Conservation (phyloP, 495 filamentous ascomycete genomes). For the Trypethelium eluteriae region DNA sequence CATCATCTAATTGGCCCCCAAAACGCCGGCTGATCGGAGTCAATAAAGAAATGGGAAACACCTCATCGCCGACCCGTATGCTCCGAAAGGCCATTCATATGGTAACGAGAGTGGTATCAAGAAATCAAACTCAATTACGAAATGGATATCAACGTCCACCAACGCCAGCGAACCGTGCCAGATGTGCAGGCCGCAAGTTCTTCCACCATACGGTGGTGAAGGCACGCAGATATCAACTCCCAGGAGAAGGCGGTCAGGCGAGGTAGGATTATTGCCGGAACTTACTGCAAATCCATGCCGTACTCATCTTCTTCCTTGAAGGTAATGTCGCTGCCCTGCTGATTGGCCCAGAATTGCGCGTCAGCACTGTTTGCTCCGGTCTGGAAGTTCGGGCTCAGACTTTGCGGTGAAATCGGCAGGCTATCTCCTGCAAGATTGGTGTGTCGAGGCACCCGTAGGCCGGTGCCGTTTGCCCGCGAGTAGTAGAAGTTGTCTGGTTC, state of each 20-base stretch:
- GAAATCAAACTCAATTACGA: neutral
- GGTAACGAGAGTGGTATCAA: constrained; percentile 9
- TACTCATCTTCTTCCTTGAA: constrained; percentile 94
- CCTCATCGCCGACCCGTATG: neutral
- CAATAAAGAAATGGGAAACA: constrained; percentile 6
- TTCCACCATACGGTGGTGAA: neutral
- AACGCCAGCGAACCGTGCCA: constrained; percentile 9
- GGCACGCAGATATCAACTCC: too few relatives aligned
- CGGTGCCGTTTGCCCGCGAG: constrained; percentile 72
- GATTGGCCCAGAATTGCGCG: constrained; percentile 62
- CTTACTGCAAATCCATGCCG: constrained; percentile 66
- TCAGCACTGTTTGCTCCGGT: constrained; percentile 50
- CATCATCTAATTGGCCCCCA: neutral
- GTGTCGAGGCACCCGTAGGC: constrained; percentile 83
- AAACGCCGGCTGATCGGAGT: neutral
- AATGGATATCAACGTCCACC: neutral
- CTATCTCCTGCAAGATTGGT: constrained; percentile 84
- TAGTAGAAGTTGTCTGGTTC: constrained; percentile 67
- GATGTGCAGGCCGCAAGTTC: neutral
- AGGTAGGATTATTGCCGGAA: neutral
- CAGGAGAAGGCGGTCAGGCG: too few relatives aligned
- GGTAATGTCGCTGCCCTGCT: constrained; percentile 42
- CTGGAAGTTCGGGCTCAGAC: constrained; percentile 65
- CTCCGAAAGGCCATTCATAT: neutral
- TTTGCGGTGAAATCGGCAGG: constrained; percentile 50